A percentile compares a stretch with the other conserved stretches of the same genome.
Evolutionary conservation across 2,329 filamentous ascomycete genomes (phyloP).

Genomic region (Stromatinia cepivora): DNA sequence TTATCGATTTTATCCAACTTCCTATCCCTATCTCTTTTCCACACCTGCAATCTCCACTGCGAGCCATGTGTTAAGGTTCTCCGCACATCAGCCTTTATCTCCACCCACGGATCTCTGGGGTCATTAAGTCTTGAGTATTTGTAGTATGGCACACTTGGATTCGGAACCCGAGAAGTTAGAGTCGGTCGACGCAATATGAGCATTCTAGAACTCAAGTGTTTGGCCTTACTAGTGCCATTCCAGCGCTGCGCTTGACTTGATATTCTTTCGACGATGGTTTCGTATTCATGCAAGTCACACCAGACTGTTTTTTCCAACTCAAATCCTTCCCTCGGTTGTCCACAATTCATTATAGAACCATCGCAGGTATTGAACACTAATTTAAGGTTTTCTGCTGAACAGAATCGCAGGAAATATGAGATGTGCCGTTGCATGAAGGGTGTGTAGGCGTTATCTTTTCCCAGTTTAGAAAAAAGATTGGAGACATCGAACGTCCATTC

Average conservation of each 20-base stretch:
- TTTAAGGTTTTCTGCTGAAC: background rate
- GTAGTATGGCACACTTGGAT: background rate
- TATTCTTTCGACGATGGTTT: accelerated
- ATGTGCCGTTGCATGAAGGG: background rate
- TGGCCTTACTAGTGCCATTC: background rate
- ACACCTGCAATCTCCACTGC: background rate
- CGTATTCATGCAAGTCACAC: background rate
- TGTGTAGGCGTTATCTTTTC: background rate
- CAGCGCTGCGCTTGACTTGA: background rate
- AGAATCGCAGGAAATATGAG: background rate
- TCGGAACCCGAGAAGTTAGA: background rate
- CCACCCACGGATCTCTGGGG: background rate
- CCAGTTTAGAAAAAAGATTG: background rate
- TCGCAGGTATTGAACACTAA: background rate
- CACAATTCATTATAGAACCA: background rate
- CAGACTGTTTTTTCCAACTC: accelerated
- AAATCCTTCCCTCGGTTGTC: background rate
- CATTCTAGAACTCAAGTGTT: background rate
- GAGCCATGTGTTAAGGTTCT: background rate
- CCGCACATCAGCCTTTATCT: background rate
- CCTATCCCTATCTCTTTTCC: background rate
- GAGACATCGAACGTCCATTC: background rate
- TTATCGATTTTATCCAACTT: background rate
- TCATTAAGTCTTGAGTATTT: background rate
- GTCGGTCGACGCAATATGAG: background rate